Evolutionary conservation across 1,284 basidiomycete species (phyloP).

Genomic region (Boletellus deceptivus): DNA sequence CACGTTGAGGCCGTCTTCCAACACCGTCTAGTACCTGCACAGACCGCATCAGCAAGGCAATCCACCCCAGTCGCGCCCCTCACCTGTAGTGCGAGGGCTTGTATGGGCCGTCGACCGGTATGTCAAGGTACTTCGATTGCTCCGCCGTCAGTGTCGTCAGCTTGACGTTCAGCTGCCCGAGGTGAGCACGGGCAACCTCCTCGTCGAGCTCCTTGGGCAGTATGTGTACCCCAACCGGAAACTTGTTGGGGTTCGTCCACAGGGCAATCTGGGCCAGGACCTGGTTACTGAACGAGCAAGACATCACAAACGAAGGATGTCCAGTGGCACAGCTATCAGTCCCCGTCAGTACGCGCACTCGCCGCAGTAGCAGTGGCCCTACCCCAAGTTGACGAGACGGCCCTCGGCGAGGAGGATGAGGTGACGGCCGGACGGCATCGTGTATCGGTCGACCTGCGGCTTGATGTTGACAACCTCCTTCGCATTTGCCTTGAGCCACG

Average conservation of each 20-base stretch:
- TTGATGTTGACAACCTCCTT: conserved; percentile 89
- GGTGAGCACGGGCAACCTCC: conserved; percentile 96
- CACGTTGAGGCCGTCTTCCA: conserved; percentile 71
- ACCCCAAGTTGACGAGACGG: conserved; percentile 98
- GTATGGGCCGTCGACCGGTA: conserved; percentile 89
- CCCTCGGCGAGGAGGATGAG: conserved; percentile 98
- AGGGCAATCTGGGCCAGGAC: conserved; percentile 98
- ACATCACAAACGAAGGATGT: conserved; percentile 98
- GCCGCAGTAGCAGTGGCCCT: conserved; percentile 32
- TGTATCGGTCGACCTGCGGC: conserved; percentile 99
- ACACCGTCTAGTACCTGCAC: conserved; percentile 46
- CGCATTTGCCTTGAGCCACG: conserved; percentile 96
- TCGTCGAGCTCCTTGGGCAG: conserved; percentile 98
- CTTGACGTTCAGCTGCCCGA: conserved; percentile 90
- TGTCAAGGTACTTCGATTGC: conserved; percentile 92
- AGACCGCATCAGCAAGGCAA: conserved; percentile 27
- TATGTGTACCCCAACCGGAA: conserved; percentile 94
- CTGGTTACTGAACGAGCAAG: conserved; percentile 99
- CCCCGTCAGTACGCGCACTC: conserved; percentile 2
- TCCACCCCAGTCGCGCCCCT: conserved; percentile 26
- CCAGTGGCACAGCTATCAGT: conserved; percentile 73
- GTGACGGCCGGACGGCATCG: conserved; percentile 88
- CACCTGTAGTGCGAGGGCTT: conserved; percentile 84
- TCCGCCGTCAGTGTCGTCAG: conserved; percentile 77
- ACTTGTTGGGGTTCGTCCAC: conserved; percentile 89